Evolutionary conservation across 257 asterid genomes (phyloP).

Genomic region (Solanum bulbocastanum): DNA sequence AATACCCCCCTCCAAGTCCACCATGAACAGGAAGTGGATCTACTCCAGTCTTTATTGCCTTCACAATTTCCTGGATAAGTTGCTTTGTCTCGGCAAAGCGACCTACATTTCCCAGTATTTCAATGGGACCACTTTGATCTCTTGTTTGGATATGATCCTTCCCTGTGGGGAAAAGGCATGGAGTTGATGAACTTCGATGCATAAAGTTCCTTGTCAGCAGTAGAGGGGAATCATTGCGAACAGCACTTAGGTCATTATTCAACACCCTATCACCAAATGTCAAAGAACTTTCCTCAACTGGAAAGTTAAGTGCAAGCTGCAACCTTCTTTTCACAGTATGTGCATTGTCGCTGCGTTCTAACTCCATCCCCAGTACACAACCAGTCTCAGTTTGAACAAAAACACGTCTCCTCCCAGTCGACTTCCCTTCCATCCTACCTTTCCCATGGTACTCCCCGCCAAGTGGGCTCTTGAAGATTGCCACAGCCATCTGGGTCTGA

Average conservation of each 20-base stretch:
- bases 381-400: constrained; percentile 93
- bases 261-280: constrained; percentile 79
- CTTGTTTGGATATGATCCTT: constrained; percentile 50
- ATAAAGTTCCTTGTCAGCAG: constrained; percentile 65
- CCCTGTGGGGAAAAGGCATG: constrained; percentile 91
- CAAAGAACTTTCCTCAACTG: constrained; percentile 84
- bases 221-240: constrained; percentile 76
- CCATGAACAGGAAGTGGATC: constrained; percentile 76
- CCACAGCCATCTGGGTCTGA: constrained; percentile 94
- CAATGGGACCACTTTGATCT: constrained; percentile 81
- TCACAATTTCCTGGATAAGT: constrained; percentile 67
- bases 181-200: constrained; percentile 94
- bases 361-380: constrained; percentile 87
- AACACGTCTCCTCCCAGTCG: constrained; percentile 64
- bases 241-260: constrained; percentile 78
- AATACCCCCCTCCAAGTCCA: constrained; percentile 97
- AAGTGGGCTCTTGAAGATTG: constrained; percentile 64
- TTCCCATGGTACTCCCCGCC: constrained; percentile 64
- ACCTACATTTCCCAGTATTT: constrained; percentile 56
- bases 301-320: constrained; percentile 75
- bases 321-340: constrained; percentile 88
- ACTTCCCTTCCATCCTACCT: constrained; percentile 49
- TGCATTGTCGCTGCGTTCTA: constrained; percentile 76
- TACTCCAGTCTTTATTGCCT: constrained; percentile 69
- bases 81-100: constrained; percentile 46